Base-by-base conservation (phyloP, 257 asterid species). In the Rubia yunnanensis region DNA sequence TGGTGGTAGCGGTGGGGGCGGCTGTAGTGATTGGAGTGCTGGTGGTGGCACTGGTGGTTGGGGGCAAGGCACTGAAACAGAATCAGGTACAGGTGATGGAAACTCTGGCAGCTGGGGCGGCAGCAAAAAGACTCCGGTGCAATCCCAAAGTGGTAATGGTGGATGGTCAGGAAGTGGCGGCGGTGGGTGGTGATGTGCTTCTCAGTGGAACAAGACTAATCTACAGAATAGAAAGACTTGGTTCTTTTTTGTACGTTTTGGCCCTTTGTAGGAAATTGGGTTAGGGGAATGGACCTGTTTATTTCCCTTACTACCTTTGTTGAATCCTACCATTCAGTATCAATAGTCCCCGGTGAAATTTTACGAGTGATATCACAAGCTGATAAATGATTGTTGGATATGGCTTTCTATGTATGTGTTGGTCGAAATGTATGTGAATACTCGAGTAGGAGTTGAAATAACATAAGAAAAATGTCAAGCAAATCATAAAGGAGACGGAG, bases 31-130 rank as follows among this genome's bases (percentile, higher is more conserved):
- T 38, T 73, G 73, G 24, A 49, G 66, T 10, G 67, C 49, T 5
- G 30, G 68, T 22, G 63, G 68, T 34, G 64, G 70, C 32, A 46
- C 38, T 24, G 65, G 27, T 31, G 72, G 74, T 31, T 77, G 85
- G 83, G 57, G 57, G 28, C 57, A 50, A 22, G 79, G 73, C 22
- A 53, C 64, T 44, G 81, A 70, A 69, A 55, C 67, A 27, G 72
- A 74, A 71, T 62, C 67, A 22, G 73, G 62, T 67, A 53, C 52
- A 0, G 77, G 60, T 62, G 76, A 65, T 3, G 78, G 85, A 48
- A 70, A 58, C 61, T 78, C 88, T 39, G 85, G 82, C 26, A 84
- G 82, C 30, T 80, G 90, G 90, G 84, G 85, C 18, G 78, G 78
- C 44, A 57, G 78, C 79, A 81, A 86, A 68, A 80, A 81, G 77